These are phyloP conservation scores for Syzygium syzygioides DNA, from an alignment of 441 rosid genomes.

Conservation along the genomic window DNA sequence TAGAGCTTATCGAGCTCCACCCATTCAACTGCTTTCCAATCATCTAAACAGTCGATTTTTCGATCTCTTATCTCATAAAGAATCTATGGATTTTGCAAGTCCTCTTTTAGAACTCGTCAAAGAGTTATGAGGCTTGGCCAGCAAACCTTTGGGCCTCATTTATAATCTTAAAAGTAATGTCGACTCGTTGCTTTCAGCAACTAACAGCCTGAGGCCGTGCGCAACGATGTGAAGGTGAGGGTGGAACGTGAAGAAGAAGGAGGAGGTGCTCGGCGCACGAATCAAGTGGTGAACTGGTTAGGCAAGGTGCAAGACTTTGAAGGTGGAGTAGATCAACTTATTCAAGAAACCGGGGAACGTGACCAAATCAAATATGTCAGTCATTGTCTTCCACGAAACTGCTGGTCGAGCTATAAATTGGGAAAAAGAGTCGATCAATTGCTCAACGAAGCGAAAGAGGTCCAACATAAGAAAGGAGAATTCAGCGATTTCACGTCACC, in stretches of 20 bases:
- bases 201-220: rapidly evolving
- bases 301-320: neutral
- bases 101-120: no score
- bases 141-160: no score
- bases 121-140: no score
- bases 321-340: neutral
- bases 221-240: rapidly evolving
- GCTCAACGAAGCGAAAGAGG: neutral
- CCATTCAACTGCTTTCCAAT: neutral
- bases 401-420: neutral
- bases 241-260: rapidly evolving
- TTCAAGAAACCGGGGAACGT: rapidly evolving
- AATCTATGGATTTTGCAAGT: no score
- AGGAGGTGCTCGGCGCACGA: rapidly evolving
- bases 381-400: neutral
- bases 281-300: neutral
- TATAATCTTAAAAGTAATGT: neutral
- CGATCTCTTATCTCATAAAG: no score
- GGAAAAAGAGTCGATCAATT: rapidly evolving
- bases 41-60: no score
- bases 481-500: rapidly evolving
- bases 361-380: neutral
- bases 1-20: no score
- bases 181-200: rapidly evolving
- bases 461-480: neutral